A percentile compares a stretch with the other conserved stretches of the same genome.
These are phyloP conservation scores for Trametes coccinea DNA, from an alignment of 768 basidiomycete genomes.

Conservation along the genomic window DNA sequence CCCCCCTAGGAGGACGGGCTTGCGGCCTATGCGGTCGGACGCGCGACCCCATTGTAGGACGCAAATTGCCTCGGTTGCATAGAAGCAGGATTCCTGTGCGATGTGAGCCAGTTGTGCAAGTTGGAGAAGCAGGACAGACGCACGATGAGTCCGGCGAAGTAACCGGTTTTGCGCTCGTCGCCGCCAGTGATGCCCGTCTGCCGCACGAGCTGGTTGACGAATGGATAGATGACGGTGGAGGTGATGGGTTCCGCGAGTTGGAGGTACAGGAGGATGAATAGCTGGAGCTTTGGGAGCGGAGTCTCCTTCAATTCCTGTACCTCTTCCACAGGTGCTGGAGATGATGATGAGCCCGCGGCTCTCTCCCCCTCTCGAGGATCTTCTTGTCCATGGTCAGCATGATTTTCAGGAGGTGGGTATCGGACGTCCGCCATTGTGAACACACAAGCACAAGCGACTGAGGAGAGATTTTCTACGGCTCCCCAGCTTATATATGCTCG, in stretches of 20 bases:
- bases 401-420: too few relatives aligned
- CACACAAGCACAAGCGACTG: too few relatives aligned
- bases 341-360: neutral
- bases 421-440: too few relatives aligned
- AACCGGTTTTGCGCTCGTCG: conserved; percentile 29
- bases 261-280: conserved; percentile 27
- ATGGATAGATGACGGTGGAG: conserved; percentile 30
- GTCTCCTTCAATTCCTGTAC: conserved; percentile 6
- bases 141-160: conserved; percentile 29
- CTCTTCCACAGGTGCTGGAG: neutral
- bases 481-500: too few relatives aligned
- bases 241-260: conserved; percentile 32
- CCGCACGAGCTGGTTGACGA: conserved; percentile 29
- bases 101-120: neutral
- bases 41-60: conserved; percentile 35
- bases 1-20: conserved; percentile 32
- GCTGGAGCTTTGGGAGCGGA: conserved; percentile 29
- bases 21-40: conserved; percentile 37
- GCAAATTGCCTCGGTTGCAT: conserved; percentile 29
- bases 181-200: conserved; percentile 25
- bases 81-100: conserved; percentile 35
- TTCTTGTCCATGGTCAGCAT: too few relatives aligned
- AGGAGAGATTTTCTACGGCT: too few relatives aligned
- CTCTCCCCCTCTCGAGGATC: too few relatives aligned
- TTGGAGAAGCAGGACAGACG: neutral